Conservation (phyloP, 2,329 filamentous ascomycete genomes). For the Aureobasidium mangrovei region DNA sequence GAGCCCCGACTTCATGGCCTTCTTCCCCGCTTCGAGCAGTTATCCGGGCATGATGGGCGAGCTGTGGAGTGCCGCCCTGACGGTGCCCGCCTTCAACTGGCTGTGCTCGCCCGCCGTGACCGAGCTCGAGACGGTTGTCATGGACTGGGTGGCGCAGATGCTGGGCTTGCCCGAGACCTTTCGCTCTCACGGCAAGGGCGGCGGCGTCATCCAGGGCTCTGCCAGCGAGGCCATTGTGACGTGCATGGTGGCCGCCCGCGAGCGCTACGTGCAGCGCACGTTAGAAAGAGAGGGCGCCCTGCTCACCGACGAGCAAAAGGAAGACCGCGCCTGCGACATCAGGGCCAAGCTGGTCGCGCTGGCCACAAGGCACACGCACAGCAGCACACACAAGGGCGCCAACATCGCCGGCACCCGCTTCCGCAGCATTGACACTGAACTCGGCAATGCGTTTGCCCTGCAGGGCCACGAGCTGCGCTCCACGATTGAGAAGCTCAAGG, state of each 20-base stretch:
- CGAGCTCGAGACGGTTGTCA: constrained; percentile 83
- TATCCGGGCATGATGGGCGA: constrained; percentile 85
- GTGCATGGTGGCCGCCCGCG: constrained; percentile 77
- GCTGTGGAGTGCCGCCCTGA: constrained; percentile 84
- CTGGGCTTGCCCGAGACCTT: constrained; percentile 66
- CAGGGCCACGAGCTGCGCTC: constrained; percentile 53
- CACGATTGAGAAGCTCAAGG: constrained; percentile 56
- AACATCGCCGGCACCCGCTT: constrained; percentile 79
- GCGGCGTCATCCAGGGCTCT: constrained; percentile 89
- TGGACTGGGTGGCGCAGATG: constrained; percentile 82
- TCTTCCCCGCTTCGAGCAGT: constrained; percentile 75
- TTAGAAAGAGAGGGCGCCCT: constrained; percentile 39
- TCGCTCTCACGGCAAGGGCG: constrained; percentile 64
- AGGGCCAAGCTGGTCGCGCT: constrained; percentile 69
- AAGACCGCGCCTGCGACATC: constrained; percentile 60
- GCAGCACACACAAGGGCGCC: constrained; percentile 77
- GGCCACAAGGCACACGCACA: constrained; percentile 71
- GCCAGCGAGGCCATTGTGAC: constrained; percentile 83
- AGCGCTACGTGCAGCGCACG: constrained; percentile 61
- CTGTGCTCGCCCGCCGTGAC: constrained; percentile 87
- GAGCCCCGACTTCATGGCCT: constrained; percentile 90
- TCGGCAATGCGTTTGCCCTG: constrained; percentile 59
- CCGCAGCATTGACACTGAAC: constrained; percentile 55
- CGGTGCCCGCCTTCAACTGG: constrained; percentile 93
- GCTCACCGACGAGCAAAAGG: constrained; percentile 46